Evolutionary conservation across 1,284 basidiomycete genomes (phyloP).

Genomic region (Trichosporon asahii): DNA sequence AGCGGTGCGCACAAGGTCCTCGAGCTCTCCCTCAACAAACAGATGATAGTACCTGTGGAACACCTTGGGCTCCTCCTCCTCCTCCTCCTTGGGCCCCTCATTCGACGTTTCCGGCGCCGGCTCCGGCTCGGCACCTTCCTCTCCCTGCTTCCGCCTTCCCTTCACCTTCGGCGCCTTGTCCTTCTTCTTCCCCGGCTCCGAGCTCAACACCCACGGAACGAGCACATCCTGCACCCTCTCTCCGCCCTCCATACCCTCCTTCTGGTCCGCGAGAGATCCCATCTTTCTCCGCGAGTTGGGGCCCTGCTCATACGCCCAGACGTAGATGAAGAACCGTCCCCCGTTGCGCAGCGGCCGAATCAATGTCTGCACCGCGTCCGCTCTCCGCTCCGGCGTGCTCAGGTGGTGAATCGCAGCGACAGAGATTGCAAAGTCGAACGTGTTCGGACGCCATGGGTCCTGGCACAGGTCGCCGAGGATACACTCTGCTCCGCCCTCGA

Average conservation of each 20-base stretch:
- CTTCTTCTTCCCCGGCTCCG: slow-evolving; percentile 22
- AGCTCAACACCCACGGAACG: slow-evolving; percentile 63
- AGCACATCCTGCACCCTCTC: slow-evolving; percentile 61
- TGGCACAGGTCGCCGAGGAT: slow-evolving; percentile 62
- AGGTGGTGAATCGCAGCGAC: slow-evolving; percentile 95
- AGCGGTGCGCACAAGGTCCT: slow-evolving; percentile 61
- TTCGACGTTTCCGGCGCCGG: background rate
- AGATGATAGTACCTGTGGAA: slow-evolving; percentile 92
- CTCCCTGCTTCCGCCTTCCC: slow-evolving; percentile 1
- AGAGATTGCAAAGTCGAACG: slow-evolving; percentile 88
- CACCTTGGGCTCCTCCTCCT: slow-evolving; percentile 47
- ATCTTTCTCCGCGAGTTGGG: slow-evolving; percentile 65
- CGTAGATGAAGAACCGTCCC: slow-evolving; percentile 78
- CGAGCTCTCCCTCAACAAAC: slow-evolving; percentile 75
- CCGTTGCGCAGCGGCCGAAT: slow-evolving; percentile 58
- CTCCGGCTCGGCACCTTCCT: background rate
- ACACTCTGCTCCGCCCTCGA: slow-evolving; percentile 32
- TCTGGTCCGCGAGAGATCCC: slow-evolving; percentile 53
- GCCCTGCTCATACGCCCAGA: slow-evolving; percentile 98
- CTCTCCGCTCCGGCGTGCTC: slow-evolving; percentile 69
- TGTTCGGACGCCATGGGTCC: slow-evolving; percentile 64
- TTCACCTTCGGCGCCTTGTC: slow-evolving; percentile 6
- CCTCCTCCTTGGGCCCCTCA: slow-evolving; percentile 2
- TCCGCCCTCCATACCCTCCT: background rate
- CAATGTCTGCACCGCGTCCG: slow-evolving; percentile 68